phyloP scores from a whole-genome alignment of 805 yeast species.

The Yamadazyma tumulicola region DNA sequence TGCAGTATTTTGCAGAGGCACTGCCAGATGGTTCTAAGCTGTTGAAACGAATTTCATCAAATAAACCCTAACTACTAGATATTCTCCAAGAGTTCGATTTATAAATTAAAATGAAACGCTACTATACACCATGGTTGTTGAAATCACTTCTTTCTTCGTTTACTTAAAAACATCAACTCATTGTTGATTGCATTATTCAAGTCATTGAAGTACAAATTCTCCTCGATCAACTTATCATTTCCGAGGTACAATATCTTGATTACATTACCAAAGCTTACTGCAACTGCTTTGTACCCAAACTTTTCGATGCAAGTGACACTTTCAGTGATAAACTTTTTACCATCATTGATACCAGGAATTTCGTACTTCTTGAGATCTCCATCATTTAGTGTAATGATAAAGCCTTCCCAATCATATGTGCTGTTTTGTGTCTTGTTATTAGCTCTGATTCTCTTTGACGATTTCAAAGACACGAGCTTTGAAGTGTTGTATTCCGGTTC shows the following conservation, averaged over 20 bases:
- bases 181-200: conserved; percentile 33
- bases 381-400: conserved; percentile 61
- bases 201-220: conserved; percentile 47
- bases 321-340: conserved; percentile 41
- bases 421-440: not conserved
- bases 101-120: too few relatives aligned
- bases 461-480: conserved; percentile 19
- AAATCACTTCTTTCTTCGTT: conserved; percentile 31
- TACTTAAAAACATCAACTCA: conserved; percentile 51
- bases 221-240: conserved; percentile 65
- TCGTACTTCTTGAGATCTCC: conserved; percentile 62
- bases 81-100: too few relatives aligned
- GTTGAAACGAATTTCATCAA: too few relatives aligned
- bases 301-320: conserved; percentile 59
- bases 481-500: conserved; percentile 19
- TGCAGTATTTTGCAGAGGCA: too few relatives aligned
- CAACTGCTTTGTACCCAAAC: conserved; percentile 76
- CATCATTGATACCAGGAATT: conserved; percentile 46
- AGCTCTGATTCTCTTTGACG: conserved; percentile 10
- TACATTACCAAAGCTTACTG: conserved; percentile 69
- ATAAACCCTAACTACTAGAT: too few relatives aligned
- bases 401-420: conserved; percentile 64
- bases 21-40: too few relatives aligned
- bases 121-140: too few relatives aligned
- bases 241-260: conserved; percentile 75